Percentiles rank a stretch among this genome's conserved stretches.
These are phyloP conservation scores for Sclerotinia glacialis DNA, from an alignment of 2,329 filamentous ascomycete species.

Conservation along the genomic window DNA sequence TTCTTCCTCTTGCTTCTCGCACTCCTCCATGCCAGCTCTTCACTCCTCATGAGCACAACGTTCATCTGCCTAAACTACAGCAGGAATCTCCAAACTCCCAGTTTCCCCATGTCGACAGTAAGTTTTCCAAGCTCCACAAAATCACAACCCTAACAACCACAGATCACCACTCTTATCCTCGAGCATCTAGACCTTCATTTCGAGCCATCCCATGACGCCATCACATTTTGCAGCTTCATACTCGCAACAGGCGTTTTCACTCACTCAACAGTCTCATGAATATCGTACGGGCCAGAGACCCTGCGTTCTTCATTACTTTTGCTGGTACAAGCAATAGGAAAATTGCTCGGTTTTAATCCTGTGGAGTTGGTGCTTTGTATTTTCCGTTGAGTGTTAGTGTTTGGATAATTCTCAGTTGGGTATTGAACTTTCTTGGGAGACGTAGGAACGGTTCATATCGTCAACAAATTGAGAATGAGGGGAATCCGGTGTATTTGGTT, in stretches of 20 bases:
- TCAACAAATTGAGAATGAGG: not conserved
- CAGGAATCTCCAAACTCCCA: not conserved
- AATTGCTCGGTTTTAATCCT: not conserved
- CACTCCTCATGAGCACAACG: not conserved
- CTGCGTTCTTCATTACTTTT: not conserved
- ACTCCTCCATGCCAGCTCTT: not conserved
- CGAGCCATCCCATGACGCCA: not conserved
- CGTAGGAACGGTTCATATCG: not conserved
- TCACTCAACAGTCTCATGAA: not conserved
- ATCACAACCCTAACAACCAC: not conserved
- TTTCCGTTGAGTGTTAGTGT: not conserved
- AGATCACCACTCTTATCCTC: not conserved
- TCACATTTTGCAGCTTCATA: not conserved
- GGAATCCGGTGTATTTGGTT: not conserved
- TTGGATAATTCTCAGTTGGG: not conserved
- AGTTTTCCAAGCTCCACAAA: not conserved
- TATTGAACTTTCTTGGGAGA: not conserved
- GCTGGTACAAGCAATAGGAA: not conserved
- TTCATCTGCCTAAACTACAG: conserved; percentile 1
- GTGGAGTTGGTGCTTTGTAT: conserved; percentile 8
- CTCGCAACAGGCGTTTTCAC: not conserved
- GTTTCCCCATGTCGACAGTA: not conserved
- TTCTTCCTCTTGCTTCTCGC: not conserved
- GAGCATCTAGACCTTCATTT: not conserved
- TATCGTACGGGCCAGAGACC: not conserved